Percentiles rank a stretch among this genome's conserved stretches.
phyloP scores from a whole-genome alignment of 345 rosid species.

The Durio zibethinus region DNA sequence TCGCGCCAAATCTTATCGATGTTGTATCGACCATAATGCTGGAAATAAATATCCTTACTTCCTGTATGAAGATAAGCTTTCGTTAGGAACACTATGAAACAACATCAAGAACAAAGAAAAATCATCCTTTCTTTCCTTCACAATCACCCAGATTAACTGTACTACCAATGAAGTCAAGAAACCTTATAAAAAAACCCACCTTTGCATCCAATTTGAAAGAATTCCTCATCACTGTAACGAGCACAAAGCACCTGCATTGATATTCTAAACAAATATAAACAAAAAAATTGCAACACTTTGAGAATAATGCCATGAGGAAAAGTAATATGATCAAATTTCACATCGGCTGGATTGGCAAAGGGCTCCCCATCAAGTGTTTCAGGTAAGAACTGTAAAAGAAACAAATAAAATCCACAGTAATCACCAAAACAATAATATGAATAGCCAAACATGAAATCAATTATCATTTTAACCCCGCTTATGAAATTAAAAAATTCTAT shows the following conservation, averaged over 20 bases:
- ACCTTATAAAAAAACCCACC: constrained; percentile 30
- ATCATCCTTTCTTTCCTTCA: background rate
- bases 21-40: constrained; percentile 66
- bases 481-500: too few relatives aligned
- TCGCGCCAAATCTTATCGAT: constrained; percentile 84
- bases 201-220: constrained; percentile 67
- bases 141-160: background rate
- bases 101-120: background rate
- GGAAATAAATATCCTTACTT: constrained; percentile 62
- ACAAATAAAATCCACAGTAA: background rate
- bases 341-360: constrained; percentile 55
- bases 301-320: background rate
- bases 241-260: constrained; percentile 73
- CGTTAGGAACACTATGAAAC: background rate
- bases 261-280: background rate
- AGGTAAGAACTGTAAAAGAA: constrained; percentile 52
- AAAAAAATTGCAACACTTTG: background rate
- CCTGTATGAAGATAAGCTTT: constrained; percentile 39
- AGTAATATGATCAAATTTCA: constrained; percentile 7
- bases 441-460: background rate
- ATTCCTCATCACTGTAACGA: constrained; percentile 76
- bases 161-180: background rate
- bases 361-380: constrained; percentile 69
- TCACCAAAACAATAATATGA: constrained; percentile 1
- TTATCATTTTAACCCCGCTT: too few relatives aligned